Conservation (phyloP, 2,329 filamentous ascomycete species). For the Amphichorda felina region DNA sequence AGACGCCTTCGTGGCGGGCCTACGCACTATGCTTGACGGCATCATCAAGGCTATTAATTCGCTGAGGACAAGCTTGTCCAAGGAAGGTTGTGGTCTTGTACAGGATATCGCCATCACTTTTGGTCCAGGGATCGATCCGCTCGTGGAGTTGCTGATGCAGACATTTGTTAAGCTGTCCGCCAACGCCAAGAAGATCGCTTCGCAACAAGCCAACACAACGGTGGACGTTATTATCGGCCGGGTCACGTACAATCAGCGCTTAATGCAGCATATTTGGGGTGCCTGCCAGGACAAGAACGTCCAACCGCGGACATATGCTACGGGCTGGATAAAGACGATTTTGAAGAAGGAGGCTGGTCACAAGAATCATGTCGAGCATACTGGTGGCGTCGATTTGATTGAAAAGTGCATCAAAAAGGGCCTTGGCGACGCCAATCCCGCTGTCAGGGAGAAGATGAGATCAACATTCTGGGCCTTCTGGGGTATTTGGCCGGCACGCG, state of each 20-base stretch:
- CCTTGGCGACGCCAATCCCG: constrained; percentile 79
- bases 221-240: constrained; percentile 73
- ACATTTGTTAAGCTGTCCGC: constrained; percentile 81
- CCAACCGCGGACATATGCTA: constrained; percentile 66
- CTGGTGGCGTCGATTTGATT: constrained; percentile 68
- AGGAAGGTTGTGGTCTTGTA: constrained; percentile 71
- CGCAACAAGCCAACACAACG: constrained; percentile 68
- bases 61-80: constrained; percentile 78
- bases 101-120: constrained; percentile 73
- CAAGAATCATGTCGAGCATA: constrained; percentile 74
- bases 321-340: constrained; percentile 75
- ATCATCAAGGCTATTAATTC: constrained; percentile 79
- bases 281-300: constrained; percentile 92
- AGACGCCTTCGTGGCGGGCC: constrained; percentile 54
- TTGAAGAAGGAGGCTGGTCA: constrained; percentile 67
- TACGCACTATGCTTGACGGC: constrained; percentile 71
- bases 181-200: constrained; percentile 84
- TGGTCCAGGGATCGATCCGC: constrained; percentile 69
- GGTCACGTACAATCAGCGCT: constrained; percentile 65
- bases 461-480: constrained; percentile 79
- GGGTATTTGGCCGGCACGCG: constrained; percentile 63
- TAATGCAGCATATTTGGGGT: constrained; percentile 75
- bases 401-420: constrained; percentile 87
- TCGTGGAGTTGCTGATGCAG: constrained; percentile 85
- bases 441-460: constrained; percentile 77